Base-by-base conservation (phyloP, 148 eudicot genomes). In the Amaranthus hypochondriacus region DNA sequence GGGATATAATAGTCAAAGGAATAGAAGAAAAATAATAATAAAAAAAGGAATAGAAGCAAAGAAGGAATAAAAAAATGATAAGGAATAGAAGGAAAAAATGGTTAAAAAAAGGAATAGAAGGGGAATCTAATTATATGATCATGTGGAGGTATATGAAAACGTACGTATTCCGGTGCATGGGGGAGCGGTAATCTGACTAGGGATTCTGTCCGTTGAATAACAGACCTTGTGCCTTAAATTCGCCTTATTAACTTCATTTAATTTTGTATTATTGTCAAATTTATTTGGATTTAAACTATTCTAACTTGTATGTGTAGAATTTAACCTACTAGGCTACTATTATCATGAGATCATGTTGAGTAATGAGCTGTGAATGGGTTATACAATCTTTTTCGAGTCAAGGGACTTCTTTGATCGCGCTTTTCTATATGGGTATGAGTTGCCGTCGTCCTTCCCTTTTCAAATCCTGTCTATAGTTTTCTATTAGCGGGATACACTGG, bases 181-280 rank as follows among this genome's bases (percentile, higher is more conserved):
- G 76, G 72, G 55, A 43, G 76, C 46, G 75, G 64, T 66, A 67
- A 80, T 75, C 56, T 80, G 82, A 80, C 82, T 80, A 58, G 71
- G 67, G 61, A 52, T 71, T 80, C 28, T 80, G 82, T 80, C 83
- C 76, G 58, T 80, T 80, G 82, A 80, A 80, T 80, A 65, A 73
- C 50, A 71, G 79, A 80, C 82, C 79, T 70, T 69, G 53, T 42
- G 46, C 74, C 78, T 65, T 39, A 65, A 71, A 3, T 51, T 75
- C 68, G 72, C 70, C 47, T 7, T n/a, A 4, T 57, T 52, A 43
- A 1, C 65, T 46, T 60, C 58, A 52, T 56, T 75, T 42, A 14
- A 63, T 9, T 57, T 60, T 73, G 52, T 60, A 13, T 53, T 73
- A 51, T n/a, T 44, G 60, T 53, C 66, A 73, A 18, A 47, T 71